Conservation (phyloP, 352 stramenopile genomes). For the Pythium aristosporum region DNA sequence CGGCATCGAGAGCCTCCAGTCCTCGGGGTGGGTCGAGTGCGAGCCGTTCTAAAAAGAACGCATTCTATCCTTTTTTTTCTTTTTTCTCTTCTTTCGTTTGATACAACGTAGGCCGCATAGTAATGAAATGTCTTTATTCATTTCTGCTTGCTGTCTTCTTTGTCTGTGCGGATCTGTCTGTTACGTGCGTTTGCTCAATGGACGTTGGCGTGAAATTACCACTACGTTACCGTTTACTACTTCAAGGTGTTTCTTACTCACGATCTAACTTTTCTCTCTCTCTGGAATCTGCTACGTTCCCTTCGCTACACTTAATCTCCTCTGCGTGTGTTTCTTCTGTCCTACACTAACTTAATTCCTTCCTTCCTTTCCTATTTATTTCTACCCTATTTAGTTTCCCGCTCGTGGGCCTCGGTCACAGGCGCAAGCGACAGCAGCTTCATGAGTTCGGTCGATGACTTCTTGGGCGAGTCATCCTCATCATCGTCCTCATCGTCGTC, state of each 20-base stretch:
- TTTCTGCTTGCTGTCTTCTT: not conserved
- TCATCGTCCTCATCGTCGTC: slow-evolving; percentile 27
- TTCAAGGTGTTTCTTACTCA: slow-evolving; percentile 4
- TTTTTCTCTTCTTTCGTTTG: not conserved
- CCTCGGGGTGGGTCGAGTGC: slow-evolving; percentile 60
- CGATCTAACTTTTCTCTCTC: not conserved
- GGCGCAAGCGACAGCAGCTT: slow-evolving; percentile 54
- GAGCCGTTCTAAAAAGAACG: slow-evolving; percentile 43
- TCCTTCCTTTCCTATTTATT: not conserved
- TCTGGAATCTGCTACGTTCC: not conserved
- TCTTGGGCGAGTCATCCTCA: slow-evolving; percentile 16
- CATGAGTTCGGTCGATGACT: slow-evolving; percentile 42
- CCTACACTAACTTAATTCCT: slow-evolving; percentile 3
- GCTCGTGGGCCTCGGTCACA: slow-evolving; percentile 3
- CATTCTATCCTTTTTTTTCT: not conserved
- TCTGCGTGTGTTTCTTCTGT: not conserved
- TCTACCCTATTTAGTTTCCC: slow-evolving; percentile 6
- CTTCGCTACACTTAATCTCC: not conserved
- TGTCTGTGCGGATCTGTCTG: not conserved
- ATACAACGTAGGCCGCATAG: not conserved
- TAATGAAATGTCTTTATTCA: not conserved
- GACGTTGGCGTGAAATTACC: no score
- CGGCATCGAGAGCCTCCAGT: slow-evolving; percentile 47
- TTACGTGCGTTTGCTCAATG: no score
- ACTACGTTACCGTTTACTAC: slow-evolving; percentile 1